Evolutionary conservation across 116 monocot species (phyloP), one percentile per base, ranked within the genome.

Genomic region (Iris pallida): DNA sequence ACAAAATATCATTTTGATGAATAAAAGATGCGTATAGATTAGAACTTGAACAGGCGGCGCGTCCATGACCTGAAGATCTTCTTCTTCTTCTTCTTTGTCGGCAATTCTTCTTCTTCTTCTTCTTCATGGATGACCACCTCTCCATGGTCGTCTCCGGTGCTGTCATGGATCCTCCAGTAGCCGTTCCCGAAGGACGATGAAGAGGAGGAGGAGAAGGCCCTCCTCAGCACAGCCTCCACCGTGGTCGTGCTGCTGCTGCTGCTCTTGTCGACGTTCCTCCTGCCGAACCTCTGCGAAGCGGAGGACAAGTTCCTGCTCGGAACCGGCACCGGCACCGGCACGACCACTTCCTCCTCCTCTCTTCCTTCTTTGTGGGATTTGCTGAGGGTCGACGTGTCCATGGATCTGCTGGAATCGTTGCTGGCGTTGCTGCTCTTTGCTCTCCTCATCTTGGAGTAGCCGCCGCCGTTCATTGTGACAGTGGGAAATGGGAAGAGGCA

Each of bases 211-310:
- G 80, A 80, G 66, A 52, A 71, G 57, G 62, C 68, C 71, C 78
- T 66, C 45, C 64, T 71, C 10, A 7, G 18, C 48, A 8, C 62
- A 42, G 59, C 12, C 6, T 42, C 30, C 14, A 53, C 11, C 11
- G 12, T 53, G 10, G 70, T 75, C 52, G 7, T 15, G 42, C 12
- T 20, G 53, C 14, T 14, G 10, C 43, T 8, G 6, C 12, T 18
- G 58, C 18, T 14, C 16, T 20, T 45, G 10, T 69, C 66, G 53
- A 19, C 7, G 30, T 73, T 73, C 56, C 11, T 16, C 13, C 17
- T 20, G 53, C 17, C 43, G 77, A 80, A 85, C 53, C 80, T 80
- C 63, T 80, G 80, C 4, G 83, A 83, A n/a, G 48, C 65, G 14
- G 80, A 82, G 54, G 80, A 80, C 62, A 52, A 71, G 57, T 66